These are phyloP conservation scores for Suhomyces bokatorum DNA, from an alignment of 1,139 yeast species.

Conservation along the genomic window DNA sequence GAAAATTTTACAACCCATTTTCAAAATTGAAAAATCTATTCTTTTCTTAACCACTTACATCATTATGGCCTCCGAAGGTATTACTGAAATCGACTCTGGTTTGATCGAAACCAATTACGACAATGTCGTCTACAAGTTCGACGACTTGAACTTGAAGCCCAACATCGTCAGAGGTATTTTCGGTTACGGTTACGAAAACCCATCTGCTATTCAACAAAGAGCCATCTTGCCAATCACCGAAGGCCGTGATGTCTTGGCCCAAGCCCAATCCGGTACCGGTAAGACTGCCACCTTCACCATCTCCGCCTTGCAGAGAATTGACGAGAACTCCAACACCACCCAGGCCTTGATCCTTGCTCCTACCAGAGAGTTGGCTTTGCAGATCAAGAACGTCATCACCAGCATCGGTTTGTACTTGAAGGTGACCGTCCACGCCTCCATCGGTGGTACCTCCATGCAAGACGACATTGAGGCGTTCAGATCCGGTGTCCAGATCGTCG, in stretches of 20 bases:
- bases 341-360: conserved; percentile 97
- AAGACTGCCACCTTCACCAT: conserved; percentile 99
- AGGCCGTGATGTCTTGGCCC: conserved; percentile 97
- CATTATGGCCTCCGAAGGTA: conserved; percentile 53
- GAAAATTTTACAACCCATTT: conserved; percentile 12
- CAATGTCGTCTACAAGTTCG: conserved; percentile 88
- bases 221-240: conserved; percentile 96
- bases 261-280: conserved; percentile 99
- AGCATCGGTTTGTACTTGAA: conserved; percentile 93
- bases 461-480: conserved; percentile 93
- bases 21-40: conserved; percentile 8
- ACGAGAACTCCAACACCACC: conserved; percentile 71
- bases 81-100: conserved; percentile 79
- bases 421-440: conserved; percentile 94
- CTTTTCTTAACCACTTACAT: conserved; percentile 5
- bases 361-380: conserved; percentile 97
- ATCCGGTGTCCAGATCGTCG: conserved; percentile 93
- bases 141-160: conserved; percentile 81
- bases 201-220: conserved; percentile 98
- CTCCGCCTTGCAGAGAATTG: conserved; percentile 93
- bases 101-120: conserved; percentile 96
- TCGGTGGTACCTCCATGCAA: conserved; percentile 93
- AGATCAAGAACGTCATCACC: conserved; percentile 94
- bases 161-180: conserved; percentile 83
- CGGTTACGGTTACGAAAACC: conserved; percentile 97